A percentile compares a stretch with the other conserved stretches of the same genome.
These are phyloP conservation scores for Chaetomium fimeti DNA, from an alignment of 495 filamentous ascomycete genomes.

Conservation along the genomic window DNA sequence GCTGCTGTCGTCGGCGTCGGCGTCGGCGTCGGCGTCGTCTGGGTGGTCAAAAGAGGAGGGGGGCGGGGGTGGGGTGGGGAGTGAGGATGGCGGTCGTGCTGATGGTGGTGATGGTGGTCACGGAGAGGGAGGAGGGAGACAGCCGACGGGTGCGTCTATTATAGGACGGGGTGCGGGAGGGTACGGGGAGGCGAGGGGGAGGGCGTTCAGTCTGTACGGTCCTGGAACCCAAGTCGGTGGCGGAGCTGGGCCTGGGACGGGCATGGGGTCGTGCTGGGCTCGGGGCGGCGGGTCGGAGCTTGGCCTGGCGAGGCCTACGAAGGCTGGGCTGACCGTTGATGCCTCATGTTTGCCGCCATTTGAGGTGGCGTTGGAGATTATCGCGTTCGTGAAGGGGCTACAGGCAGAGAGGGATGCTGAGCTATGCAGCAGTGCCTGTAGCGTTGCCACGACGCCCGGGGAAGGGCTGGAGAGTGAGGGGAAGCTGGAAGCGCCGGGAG, in stretches of 20 bases:
- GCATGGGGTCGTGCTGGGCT: background rate
- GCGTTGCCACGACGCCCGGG: slow-evolving; percentile 17
- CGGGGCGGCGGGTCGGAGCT: background rate
- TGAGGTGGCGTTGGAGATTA: slow-evolving; percentile 31
- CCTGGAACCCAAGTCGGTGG: background rate
- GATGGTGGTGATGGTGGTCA: background rate
- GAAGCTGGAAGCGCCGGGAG: slow-evolving; percentile 1
- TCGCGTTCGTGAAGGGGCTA: slow-evolving; percentile 25
- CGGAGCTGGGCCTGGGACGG: background rate
- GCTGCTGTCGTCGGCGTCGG: background rate
- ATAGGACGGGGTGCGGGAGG: background rate
- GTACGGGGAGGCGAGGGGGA: background rate
- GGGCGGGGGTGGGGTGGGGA: too few species aligned
- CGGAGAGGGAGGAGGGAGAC: background rate
- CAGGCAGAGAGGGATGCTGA: slow-evolving; percentile 22
- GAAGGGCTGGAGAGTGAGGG: slow-evolving; percentile 11
- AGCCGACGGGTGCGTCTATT: background rate
- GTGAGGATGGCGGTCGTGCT: background rate
- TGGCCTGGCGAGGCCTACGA: slow-evolving; percentile 5
- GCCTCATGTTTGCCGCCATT: slow-evolving; percentile 22
- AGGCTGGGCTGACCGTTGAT: slow-evolving; percentile 25
- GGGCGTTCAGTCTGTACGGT: background rate
- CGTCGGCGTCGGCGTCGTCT: background rate
- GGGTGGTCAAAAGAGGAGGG: background rate
- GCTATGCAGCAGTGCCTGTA: slow-evolving; percentile 12